These are phyloP conservation scores for Cladophialophora chaetospira DNA, from an alignment of 2,329 filamentous ascomycete species.

Conservation along the genomic window DNA sequence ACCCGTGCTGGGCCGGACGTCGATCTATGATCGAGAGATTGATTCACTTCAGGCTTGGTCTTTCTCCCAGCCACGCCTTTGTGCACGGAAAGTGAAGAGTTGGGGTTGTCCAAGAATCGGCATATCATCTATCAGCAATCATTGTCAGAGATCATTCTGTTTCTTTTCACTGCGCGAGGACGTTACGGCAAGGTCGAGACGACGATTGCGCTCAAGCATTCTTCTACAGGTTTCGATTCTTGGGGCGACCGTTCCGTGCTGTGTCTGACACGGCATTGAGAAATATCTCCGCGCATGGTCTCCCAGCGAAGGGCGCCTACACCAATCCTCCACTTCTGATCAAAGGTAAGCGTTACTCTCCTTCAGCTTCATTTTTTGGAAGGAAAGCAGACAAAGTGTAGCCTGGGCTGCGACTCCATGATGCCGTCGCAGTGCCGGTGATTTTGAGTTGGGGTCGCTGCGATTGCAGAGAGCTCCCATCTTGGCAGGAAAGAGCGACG, in stretches of 20 bases:
- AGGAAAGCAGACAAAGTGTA: background rate
- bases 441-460: background rate
- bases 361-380: background rate
- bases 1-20: constrained; percentile 1
- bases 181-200: background rate
- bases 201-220: background rate
- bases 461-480: constrained; percentile 1
- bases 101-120: background rate
- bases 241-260: background rate
- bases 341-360: background rate
- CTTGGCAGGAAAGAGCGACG: background rate
- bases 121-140: background rate
- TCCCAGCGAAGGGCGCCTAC: background rate
- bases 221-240: background rate
- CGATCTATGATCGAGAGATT: constrained; percentile 2
- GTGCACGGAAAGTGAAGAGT: background rate
- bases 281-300: background rate
- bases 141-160: background rate
- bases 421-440: background rate
- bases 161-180: background rate
- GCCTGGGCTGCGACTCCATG: background rate
- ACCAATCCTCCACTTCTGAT: background rate
- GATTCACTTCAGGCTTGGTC: background rate
- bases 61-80: constrained; percentile 2
- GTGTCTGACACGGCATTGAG: constrained; percentile 6